Evolutionary conservation across 164 flowering plant species (phyloP).

Genomic region (Magnolia sinica): DNA sequence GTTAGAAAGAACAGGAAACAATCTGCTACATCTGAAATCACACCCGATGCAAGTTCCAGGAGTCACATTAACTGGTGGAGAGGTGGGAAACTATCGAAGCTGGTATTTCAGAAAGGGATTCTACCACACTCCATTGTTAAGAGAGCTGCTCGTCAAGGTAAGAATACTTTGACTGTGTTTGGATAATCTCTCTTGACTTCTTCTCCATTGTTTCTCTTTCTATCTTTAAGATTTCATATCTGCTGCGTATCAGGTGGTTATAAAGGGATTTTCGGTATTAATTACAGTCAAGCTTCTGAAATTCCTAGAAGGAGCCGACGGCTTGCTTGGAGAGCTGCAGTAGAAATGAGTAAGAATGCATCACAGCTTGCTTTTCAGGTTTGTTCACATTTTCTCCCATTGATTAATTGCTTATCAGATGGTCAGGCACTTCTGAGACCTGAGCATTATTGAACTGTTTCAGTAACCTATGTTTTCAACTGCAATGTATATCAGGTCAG

Average conservation of each 20-base stretch:
- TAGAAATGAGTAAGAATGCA: constrained; percentile 64
- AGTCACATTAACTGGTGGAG: constrained; percentile 69
- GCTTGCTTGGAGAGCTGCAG: constrained; percentile 86
- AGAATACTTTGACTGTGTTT: neutral
- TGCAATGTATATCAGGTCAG: constrained; percentile 67
- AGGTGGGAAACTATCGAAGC: constrained; percentile 64
- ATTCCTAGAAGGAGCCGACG: constrained; percentile 79
- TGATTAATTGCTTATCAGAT: neutral
- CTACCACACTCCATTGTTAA: constrained; percentile 48
- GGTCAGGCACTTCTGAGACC: neutral
- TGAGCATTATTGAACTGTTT: neutral
- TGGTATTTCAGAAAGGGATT: constrained; percentile 59
- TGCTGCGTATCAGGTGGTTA: constrained; percentile 59
- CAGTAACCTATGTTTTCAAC: constrained; percentile 5
- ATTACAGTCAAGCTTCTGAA: constrained; percentile 65
- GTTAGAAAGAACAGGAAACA: constrained; percentile 57
- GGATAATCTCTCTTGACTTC: neutral
- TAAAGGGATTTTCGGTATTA: constrained; percentile 54
- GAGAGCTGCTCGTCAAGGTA: constrained; percentile 86
- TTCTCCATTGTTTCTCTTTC: neutral
- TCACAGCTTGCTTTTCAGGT: constrained; percentile 98
- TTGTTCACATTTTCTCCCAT: constrained; percentile 16
- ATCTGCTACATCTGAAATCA: constrained; percentile 35
- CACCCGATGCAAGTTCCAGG: constrained; percentile 27
- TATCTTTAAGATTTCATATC: neutral